Percentiles rank a stretch among this genome's conserved stretches.
phyloP scores from a whole-genome alignment of 2,329 filamentous ascomycete species.

The Fusarium verticillioides region DNA sequence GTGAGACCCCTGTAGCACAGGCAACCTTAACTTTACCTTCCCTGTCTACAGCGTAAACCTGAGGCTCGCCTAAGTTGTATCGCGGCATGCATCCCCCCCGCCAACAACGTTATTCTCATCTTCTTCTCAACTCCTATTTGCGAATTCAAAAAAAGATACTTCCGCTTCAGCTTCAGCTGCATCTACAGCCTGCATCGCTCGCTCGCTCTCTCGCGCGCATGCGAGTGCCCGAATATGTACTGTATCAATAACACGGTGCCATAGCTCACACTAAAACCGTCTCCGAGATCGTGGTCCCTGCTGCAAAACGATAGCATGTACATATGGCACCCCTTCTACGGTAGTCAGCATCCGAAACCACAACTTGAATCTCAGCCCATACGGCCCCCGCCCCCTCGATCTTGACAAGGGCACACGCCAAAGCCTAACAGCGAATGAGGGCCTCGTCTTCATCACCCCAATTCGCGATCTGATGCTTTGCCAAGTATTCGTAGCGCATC shows the following conservation, averaged over 20 bases:
- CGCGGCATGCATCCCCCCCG: conserved; percentile 25
- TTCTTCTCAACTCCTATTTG: conserved; percentile 33
- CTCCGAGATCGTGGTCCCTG: conserved; percentile 26
- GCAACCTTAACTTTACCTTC: conserved; percentile 30
- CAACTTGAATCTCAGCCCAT: conserved; percentile 47
- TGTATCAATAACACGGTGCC: conserved; percentile 8
- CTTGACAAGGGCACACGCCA: conserved; percentile 38
- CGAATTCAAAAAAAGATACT: conserved; percentile 11
- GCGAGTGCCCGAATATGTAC: background rate
- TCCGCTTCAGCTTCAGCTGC: conserved; percentile 11
- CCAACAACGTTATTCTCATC: conserved; percentile 23
- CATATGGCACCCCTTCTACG: conserved; percentile 26
- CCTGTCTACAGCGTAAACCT: conserved; percentile 24
- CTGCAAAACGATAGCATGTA: background rate
- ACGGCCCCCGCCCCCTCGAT: conserved; percentile 37
- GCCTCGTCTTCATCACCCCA: conserved; percentile 14
- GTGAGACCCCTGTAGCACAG: conserved; percentile 26
- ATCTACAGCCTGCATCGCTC: conserved; percentile 5
- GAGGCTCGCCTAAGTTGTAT: conserved; percentile 37
- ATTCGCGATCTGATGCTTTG: conserved; percentile 1
- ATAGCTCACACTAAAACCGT: conserved; percentile 14
- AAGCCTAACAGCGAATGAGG: conserved; percentile 27
- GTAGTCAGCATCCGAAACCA: conserved; percentile 40
- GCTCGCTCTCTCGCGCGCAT: background rate
- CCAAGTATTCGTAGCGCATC: conserved; percentile 9